Conservation (phyloP, 768 basidiomycete species). For the Mycena kentingensis region DNA sequence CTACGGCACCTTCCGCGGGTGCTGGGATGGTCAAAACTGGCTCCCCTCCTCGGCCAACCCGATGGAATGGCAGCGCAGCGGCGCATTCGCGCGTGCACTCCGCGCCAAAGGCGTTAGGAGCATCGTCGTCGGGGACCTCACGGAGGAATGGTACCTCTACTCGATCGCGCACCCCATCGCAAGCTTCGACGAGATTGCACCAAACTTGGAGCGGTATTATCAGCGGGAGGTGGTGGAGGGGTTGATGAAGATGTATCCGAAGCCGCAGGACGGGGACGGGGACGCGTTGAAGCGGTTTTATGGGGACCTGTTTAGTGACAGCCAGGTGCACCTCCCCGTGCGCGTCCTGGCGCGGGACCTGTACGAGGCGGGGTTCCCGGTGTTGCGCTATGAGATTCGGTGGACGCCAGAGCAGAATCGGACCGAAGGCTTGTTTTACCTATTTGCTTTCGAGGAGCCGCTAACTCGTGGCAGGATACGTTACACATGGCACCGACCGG, state of each 20-base stretch:
- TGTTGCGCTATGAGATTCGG: slow-evolving; percentile 66
- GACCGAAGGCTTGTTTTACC: slow-evolving; percentile 46
- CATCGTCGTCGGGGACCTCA: slow-evolving; percentile 67
- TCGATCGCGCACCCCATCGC: slow-evolving; percentile 65
- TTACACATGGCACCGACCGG: slow-evolving; percentile 72
- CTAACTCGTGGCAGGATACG: slow-evolving; percentile 47
- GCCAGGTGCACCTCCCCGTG: slow-evolving; percentile 70
- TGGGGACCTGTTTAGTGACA: slow-evolving; percentile 61
- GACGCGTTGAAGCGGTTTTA: slow-evolving; percentile 50
- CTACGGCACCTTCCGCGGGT: slow-evolving; percentile 70
- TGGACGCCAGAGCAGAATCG: slow-evolving; percentile 68
- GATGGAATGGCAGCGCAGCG: slow-evolving; percentile 69
- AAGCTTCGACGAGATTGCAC: slow-evolving; percentile 50
- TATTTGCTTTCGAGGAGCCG: not conserved
- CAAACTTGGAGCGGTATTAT: slow-evolving; percentile 65
- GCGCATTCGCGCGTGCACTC: slow-evolving; percentile 57
- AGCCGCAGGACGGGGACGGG: slow-evolving; percentile 41
- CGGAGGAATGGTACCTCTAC: slow-evolving; percentile 79
- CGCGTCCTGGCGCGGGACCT: slow-evolving; percentile 65
- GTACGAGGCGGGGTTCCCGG: slow-evolving; percentile 55
- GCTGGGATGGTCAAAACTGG: slow-evolving; percentile 62
- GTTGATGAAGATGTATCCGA: slow-evolving; percentile 48
- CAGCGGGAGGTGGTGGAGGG: slow-evolving; percentile 45
- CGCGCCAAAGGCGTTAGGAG: slow-evolving; percentile 58
- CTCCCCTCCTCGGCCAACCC: slow-evolving; percentile 52